Evolutionary conservation across 345 rosid genomes (phyloP).

Genomic region (Gossypioides kirkii): DNA sequence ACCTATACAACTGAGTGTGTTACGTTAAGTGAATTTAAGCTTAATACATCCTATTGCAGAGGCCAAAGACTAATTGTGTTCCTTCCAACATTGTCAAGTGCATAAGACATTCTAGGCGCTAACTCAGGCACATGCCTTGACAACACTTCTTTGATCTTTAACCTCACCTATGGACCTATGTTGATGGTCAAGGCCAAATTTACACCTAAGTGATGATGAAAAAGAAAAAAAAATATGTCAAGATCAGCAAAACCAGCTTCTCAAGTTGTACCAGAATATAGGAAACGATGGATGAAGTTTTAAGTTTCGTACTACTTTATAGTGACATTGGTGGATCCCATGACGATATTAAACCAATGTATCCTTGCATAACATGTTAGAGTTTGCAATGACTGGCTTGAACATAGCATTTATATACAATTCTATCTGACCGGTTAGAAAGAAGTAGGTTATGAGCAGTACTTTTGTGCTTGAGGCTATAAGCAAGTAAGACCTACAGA

Average conservation of each 20-base stretch:
- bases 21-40: not conserved
- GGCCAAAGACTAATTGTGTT: not conserved
- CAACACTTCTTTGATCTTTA: not conserved
- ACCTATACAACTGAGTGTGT: not conserved
- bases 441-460: not conserved
- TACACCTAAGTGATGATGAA: not conserved
- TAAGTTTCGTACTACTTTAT: not conserved
- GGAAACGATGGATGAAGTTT: not conserved
- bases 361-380: not conserved
- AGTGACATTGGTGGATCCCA: not conserved
- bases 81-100: not conserved
- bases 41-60: not conserved
- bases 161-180: not conserved
- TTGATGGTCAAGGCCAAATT: conserved; percentile 1
- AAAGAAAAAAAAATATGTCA: not conserved
- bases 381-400: not conserved
- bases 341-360: not conserved
- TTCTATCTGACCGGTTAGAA: not conserved
- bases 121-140: no score
- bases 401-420: not conserved
- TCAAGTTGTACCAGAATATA: not conserved
- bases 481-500: conserved; percentile 1
- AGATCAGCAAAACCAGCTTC: not conserved
- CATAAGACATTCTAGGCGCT: no score
- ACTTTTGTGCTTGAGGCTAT: not conserved